Evolutionary conservation across 2,329 filamentous ascomycete species (phyloP).

Genomic region (Chrysoporthe austroafricana): DNA sequence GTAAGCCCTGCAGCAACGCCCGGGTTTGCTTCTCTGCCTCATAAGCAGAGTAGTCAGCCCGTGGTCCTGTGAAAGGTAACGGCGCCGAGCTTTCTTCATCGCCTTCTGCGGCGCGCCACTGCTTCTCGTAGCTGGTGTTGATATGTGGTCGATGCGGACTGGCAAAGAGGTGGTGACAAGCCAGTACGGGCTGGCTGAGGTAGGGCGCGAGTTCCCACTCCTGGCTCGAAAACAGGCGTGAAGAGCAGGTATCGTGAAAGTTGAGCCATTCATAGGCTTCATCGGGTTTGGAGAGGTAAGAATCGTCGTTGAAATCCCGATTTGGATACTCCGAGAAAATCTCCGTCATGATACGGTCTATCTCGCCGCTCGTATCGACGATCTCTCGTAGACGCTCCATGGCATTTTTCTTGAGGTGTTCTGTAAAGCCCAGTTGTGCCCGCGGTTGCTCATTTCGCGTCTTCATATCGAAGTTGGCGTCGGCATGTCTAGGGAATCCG

Average conservation of each 20-base stretch:
- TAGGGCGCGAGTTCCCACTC: constrained; percentile 94
- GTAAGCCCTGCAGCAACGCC: constrained; percentile 73
- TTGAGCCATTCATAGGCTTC: constrained; percentile 92
- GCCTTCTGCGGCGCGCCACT: constrained; percentile 46
- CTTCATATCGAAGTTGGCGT: constrained; percentile 48
- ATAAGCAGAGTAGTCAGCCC: constrained; percentile 79
- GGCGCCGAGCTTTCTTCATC: constrained; percentile 57
- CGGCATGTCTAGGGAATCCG: constrained; percentile 68
- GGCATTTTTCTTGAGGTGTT: constrained; percentile 71
- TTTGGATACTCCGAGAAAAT: constrained; percentile 86
- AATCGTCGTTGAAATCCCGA: constrained; percentile 91
- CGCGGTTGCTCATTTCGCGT: constrained; percentile 58
- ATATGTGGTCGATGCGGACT: constrained; percentile 61
- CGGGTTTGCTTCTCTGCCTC: constrained; percentile 82
- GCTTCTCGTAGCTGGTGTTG: constrained; percentile 47
- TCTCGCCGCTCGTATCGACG: constrained; percentile 78
- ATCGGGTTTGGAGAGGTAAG: constrained; percentile 84
- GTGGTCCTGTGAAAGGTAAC: constrained; percentile 78
- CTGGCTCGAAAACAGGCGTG: constrained; percentile 78
- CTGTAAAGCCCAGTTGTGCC: constrained; percentile 69
- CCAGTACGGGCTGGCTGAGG: constrained; percentile 81
- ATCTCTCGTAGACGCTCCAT: constrained; percentile 76
- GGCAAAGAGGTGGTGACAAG: constrained; percentile 90
- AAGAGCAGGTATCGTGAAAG: constrained; percentile 85
- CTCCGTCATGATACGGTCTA: constrained; percentile 78